Evolutionary conservation across 2,329 filamentous ascomycete species (phyloP).

Genomic region (Helminthosporium solani): DNA sequence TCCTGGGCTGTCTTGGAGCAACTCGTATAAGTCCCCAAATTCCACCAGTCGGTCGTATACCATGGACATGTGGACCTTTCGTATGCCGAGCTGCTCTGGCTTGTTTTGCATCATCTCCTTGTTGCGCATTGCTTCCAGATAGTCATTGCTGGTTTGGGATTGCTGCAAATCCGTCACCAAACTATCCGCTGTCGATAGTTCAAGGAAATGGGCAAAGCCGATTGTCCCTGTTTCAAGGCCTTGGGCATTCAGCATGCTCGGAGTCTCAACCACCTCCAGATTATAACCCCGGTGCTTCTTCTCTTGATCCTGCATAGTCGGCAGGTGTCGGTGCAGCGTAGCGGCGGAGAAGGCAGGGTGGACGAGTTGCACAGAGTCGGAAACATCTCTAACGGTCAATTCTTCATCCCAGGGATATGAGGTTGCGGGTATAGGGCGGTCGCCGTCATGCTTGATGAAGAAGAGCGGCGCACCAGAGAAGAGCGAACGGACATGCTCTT

Average conservation of each 20-base stretch:
- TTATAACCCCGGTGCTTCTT: constrained; percentile 31
- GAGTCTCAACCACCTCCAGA: constrained; percentile 53
- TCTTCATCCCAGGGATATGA: constrained; percentile 67
- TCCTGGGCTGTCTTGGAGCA: constrained; percentile 53
- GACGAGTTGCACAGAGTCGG: constrained; percentile 48
- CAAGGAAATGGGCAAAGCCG: constrained; percentile 67
- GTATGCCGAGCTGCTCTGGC: constrained; percentile 43
- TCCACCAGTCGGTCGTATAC: constrained; percentile 42
- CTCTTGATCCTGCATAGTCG: constrained; percentile 14
- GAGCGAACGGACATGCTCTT: constrained; percentile 65
- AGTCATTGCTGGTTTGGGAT: constrained; percentile 35
- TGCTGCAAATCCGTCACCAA: constrained; percentile 58
- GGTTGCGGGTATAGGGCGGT: constrained; percentile 63
- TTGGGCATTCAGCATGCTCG: constrained; percentile 72
- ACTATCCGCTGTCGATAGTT: constrained; percentile 64
- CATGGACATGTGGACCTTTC: constrained; percentile 31
- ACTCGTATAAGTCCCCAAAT: constrained; percentile 57
- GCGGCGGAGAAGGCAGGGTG: constrained; percentile 42
- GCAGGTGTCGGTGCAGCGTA: constrained; percentile 29
- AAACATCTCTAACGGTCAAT: constrained; percentile 61
- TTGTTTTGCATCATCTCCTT: constrained; percentile 41
- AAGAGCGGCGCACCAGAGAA: constrained; percentile 77
- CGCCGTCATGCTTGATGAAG: constrained; percentile 61
- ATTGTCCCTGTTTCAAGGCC: constrained; percentile 70
- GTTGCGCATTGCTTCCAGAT: constrained; percentile 45